Percentiles rank a stretch among this genome's conserved stretches.
Evolutionary conservation across 352 stramenopile genomes (phyloP).

Genomic region (Phytophthora kernoviae): DNA sequence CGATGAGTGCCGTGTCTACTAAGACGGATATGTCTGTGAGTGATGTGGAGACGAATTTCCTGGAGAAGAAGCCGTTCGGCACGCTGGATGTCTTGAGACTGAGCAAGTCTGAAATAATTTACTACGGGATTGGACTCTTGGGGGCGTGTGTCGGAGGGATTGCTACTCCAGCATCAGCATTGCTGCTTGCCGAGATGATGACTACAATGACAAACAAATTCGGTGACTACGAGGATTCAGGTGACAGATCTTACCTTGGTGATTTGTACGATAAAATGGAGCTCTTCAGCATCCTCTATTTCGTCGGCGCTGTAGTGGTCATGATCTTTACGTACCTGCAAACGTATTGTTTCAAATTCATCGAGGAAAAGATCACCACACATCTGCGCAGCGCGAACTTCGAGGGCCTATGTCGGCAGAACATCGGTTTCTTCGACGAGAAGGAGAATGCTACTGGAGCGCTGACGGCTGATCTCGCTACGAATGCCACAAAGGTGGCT

Average conservation of each 20-base stretch:
- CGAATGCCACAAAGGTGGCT: conserved; percentile 46
- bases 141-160: conserved; percentile 25
- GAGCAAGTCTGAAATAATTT: conserved; percentile 4
- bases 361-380: conserved; percentile 47
- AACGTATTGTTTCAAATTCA: conserved; percentile 47
- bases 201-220: conserved; percentile 46
- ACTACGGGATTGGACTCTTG: conserved; percentile 4
- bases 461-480: conserved; percentile 46
- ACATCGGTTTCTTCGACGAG: conserved; percentile 71
- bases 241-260: conserved; percentile 26
- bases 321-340: conserved; percentile 37
- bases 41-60: conserved; percentile 3
- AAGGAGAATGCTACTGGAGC: conserved; percentile 54
- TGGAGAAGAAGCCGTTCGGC: conserved; percentile 4
- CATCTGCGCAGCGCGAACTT: conserved; percentile 50
- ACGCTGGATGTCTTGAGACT: background rate
- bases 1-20: background rate
- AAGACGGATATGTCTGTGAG: background rate
- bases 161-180: conserved; percentile 34
- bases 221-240: conserved; percentile 22
- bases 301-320: conserved; percentile 29
- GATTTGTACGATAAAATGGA: conserved; percentile 39
- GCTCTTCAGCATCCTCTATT: conserved; percentile 21
- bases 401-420: conserved; percentile 33
- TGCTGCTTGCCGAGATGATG: conserved; percentile 47